Evolutionary conservation across 2,329 filamentous ascomycete species (phyloP), one percentile per base, ranked within the genome.

Genomic region (Phyllosticta citribraziliensis): DNA sequence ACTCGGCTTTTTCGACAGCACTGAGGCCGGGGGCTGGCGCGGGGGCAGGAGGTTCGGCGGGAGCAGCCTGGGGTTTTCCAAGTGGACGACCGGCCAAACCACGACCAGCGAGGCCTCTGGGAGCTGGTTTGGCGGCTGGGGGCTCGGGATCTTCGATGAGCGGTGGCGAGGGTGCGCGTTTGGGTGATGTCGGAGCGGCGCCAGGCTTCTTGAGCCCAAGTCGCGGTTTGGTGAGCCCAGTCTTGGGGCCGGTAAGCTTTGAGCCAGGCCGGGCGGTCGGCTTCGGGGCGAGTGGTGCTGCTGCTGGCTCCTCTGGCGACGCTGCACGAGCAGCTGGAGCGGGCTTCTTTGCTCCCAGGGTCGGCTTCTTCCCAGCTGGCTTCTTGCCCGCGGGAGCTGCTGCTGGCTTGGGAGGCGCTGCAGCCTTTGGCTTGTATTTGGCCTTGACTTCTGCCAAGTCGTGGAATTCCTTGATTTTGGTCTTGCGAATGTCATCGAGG

Each of bases 401-500:
- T 52, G 80, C 77, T 19, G 78, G 73, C 66, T 82, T 82, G 2
- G 90, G 84, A 24, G 82, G 79, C 57, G 81, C 77, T 40, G 80
- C 79, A 19, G 90, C 83, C 77, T 97, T 97, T 0, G 93, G 93
- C 76, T 96, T 96, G 71, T 91, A 91, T 72, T 94, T 95, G 27
- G 90, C 88, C 71, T 91, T 92, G 59, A 95, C 90, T 70, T 93
- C 86, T 27, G 89, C 90, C 5, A 82, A 81, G 60, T 93, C 89
- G 63, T 86, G 89, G 72, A 85, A 97, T 73, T 99, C 94, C 77
- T 95, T 97, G 72, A 97, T 89, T 74, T 97, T 99, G 64, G 82
- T 88, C 77, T 96, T 97, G 64, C 92, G 85, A 66, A 97, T 97
- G 24, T 99, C 94, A 70, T 99, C 94, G 2, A 99, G 80, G 2